Percentiles rank a stretch among this genome's conserved stretches.
Evolutionary conservation across 2,329 filamentous ascomycete species (phyloP).

Genomic region (Cladosporium sp.): DNA sequence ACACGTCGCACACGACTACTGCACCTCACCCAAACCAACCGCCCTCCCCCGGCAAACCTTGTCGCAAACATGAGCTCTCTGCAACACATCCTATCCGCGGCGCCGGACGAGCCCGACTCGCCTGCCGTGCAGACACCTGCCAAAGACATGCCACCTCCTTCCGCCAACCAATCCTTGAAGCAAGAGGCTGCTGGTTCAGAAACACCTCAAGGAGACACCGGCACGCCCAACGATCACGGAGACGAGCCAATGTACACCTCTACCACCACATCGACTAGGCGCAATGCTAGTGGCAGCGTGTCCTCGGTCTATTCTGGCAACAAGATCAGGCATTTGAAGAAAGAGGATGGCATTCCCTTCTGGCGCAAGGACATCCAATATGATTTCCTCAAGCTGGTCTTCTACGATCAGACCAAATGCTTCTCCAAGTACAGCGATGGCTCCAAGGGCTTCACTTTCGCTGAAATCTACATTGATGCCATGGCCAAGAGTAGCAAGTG

Average conservation of each 20-base stretch:
- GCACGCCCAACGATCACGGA: not conserved
- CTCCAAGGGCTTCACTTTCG: conserved; percentile 71
- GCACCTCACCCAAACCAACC: not conserved
- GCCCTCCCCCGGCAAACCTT: not conserved
- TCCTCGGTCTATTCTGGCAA: conserved; percentile 65
- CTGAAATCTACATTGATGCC: conserved; percentile 95
- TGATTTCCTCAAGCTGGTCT: conserved; percentile 76
- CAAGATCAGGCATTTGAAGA: conserved; percentile 82
- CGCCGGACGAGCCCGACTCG: conserved; percentile 16
- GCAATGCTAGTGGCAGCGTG: conserved; percentile 61
- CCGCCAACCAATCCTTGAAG: not conserved
- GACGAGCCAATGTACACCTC: conserved; percentile 39
- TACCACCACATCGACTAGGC: conserved; percentile 50
- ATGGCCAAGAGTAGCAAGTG: conserved; percentile 99
- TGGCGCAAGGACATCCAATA: conserved; percentile 87
- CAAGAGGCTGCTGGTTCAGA: conserved; percentile 10
- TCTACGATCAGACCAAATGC: conserved; percentile 68
- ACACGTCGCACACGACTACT: conserved; percentile 4
- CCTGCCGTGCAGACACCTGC: conserved; percentile 1
- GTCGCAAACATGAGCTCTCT: conserved; percentile 18
- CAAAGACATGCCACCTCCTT: conserved; percentile 6
- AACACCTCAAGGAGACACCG: conserved; percentile 1
- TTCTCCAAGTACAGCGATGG: conserved; percentile 91
- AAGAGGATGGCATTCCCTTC: conserved; percentile 80
- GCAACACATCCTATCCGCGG: conserved; percentile 26